Percentiles rank a stretch among this genome's conserved stretches.
Evolutionary conservation across 2,329 filamentous ascomycete genomes (phyloP).

Genomic region (Colletotrichum endophyticum): DNA sequence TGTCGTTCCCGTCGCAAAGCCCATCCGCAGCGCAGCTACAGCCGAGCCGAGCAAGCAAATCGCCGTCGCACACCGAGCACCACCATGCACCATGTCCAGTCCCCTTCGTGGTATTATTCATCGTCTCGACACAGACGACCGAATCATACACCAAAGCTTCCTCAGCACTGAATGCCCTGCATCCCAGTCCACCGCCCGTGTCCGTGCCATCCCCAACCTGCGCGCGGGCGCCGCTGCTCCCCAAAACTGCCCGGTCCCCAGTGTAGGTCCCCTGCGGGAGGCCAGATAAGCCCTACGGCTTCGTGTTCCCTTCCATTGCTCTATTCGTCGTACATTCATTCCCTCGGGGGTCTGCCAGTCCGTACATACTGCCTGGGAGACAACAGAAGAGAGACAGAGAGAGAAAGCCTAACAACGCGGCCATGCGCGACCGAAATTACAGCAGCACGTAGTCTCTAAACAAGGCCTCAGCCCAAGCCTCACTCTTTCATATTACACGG

Average conservation of each 20-base stretch:
- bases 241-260: neutral
- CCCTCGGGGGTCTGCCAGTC: neutral
- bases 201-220: neutral
- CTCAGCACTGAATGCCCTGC: conserved; percentile 3
- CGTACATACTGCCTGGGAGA: neutral
- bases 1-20: neutral
- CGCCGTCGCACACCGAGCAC: neutral
- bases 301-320: neutral
- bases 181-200: neutral
- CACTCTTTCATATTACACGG: neutral
- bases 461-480: neutral
- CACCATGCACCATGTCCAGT: neutral
- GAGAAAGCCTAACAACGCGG: neutral
- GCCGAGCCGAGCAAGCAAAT: neutral
- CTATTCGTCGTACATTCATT: neutral
- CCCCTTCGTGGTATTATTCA: neutral
- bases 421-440: neutral
- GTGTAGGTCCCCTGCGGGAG: neutral
- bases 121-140: neutral
- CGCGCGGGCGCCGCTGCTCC: neutral
- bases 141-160: neutral
- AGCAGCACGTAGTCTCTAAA: neutral
- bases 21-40: neutral
- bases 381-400: neutral
- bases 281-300: neutral